Base-by-base conservation (phyloP, 306 rosid genomes). In the Amphicarpaea edgeworthii region DNA sequence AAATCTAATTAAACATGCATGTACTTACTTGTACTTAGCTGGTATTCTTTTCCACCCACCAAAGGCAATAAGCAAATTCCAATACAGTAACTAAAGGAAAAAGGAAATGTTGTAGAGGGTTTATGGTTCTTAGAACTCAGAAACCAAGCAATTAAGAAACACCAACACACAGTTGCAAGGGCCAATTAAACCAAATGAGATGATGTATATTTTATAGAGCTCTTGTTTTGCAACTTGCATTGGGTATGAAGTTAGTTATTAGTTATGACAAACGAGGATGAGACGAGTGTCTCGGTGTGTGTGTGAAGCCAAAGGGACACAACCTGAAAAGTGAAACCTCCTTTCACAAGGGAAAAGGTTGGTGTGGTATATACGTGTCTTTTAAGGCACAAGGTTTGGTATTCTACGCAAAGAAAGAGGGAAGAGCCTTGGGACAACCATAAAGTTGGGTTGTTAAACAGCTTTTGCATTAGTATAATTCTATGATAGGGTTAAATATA, bases 341-440 rank as follows among this genome's bases (percentile, higher is more conserved):
- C 65, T 81, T 81, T 54, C 42, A 51, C 21, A 67, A 50, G 68
- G 68, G 30, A 41, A 40, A 81, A 20, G 72, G 66, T 57, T 57
- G 34, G 34, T 55, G 32, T 28, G 32, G 32, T 28, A n/a, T 67
- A 32, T 24, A 53, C 43, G 85, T 76, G 63, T 62, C 53, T 60
- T 21, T 60, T 46, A 70, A 69, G 85, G 68, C 57, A n/a, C 7
- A 76, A 32, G 68, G 62, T 53, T 70, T 81, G 69, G 77, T 45
- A 69, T 76, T 76, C 4, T 76, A 76, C 74, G 81, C 74, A 54
- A 81, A 75, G 81, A 20, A 65, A 79, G 23, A 51, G 61, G 50
- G 23, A 51, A 69, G 50, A 9, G 7, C 8, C 40, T 6, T 6
- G 42, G 28, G 51, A 37, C 49, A 50, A 12, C 64, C 12, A 59